Evolutionary conservation across 352 stramenopile species (phyloP).

Genomic region (Pythium aphanidermatum): DNA sequence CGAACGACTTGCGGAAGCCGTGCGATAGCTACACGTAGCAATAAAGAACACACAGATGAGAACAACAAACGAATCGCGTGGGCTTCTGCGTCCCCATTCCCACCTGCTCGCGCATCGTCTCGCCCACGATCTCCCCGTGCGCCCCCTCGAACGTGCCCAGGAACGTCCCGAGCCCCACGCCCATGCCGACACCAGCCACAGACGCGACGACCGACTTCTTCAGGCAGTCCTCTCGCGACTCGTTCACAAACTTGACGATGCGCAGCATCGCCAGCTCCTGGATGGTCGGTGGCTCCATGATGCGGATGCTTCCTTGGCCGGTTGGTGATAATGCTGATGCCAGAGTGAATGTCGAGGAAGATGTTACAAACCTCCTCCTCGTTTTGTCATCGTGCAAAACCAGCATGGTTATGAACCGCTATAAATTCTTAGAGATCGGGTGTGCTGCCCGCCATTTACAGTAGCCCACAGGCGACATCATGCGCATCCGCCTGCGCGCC

Average conservation of each 20-base stretch:
- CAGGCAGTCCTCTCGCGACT: constrained; percentile 77
- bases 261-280: constrained; percentile 35
- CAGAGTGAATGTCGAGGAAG: no score
- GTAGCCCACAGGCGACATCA: no score
- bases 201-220: constrained; percentile 81
- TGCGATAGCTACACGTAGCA: constrained; percentile 82
- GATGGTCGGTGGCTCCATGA: constrained; percentile 21
- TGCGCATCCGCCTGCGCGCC: constrained; percentile 60
- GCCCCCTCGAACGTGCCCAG: constrained; percentile 85
- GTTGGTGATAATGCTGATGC: neutral
- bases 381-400: no score
- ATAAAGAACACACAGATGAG: neutral
- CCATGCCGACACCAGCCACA: constrained; percentile 65
- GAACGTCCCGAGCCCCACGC: constrained; percentile 78
- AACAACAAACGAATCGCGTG: neutral
- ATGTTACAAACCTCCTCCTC: no score
- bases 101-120: constrained; percentile 85
- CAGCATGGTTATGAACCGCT: no score
- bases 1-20: constrained; percentile 79
- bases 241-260: constrained; percentile 65
- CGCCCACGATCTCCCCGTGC: constrained; percentile 77
- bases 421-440: no score
- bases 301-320: neutral
- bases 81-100: no score
- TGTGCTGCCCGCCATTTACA: no score